Evolutionary conservation across 2,329 filamentous ascomycete genomes (phyloP).

Genomic region (Sporothrix phasma): DNA sequence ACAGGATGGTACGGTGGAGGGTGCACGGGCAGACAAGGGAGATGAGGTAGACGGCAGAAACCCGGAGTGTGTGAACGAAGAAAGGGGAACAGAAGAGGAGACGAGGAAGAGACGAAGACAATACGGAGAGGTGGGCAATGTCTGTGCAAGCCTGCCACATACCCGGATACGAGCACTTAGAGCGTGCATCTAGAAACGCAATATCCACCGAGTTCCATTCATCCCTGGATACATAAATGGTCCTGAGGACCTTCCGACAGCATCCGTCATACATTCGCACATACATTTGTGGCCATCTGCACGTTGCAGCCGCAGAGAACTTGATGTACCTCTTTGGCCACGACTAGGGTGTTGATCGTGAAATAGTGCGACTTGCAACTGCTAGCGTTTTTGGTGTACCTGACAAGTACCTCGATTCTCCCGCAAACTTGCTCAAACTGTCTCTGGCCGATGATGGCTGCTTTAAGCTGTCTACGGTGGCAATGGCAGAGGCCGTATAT

Average conservation of each 20-base stretch:
- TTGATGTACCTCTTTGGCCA: slow-evolving; percentile 1
- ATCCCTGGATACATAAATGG: not conserved
- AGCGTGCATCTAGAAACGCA: not conserved
- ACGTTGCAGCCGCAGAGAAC: not conserved
- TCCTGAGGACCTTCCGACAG: not conserved
- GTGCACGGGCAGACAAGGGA: not conserved
- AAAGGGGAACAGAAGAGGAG: not conserved
- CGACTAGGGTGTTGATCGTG: not conserved
- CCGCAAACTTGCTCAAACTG: slow-evolving; percentile 19
- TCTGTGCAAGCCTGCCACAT: not conserved
- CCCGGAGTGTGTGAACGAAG: not conserved
- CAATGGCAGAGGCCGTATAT: not conserved
- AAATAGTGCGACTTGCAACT: not conserved
- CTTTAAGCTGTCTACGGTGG: too few relatives aligned
- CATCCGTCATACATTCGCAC: too few relatives aligned
- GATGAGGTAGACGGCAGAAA: not conserved
- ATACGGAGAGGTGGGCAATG: not conserved
- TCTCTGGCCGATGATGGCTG: slow-evolving; percentile 4
- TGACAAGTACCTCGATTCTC: slow-evolving; percentile 5
- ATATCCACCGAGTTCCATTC: not conserved
- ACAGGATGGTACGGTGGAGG: not conserved
- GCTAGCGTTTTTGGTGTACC: not conserved
- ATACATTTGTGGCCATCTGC: not conserved
- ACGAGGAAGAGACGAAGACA: not conserved
- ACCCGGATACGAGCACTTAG: not conserved